A percentile compares a stretch with the other conserved stretches of the same genome.
phyloP scores from a whole-genome alignment of 1,139 yeast genomes.

The Kluyveromyces sp. region DNA sequence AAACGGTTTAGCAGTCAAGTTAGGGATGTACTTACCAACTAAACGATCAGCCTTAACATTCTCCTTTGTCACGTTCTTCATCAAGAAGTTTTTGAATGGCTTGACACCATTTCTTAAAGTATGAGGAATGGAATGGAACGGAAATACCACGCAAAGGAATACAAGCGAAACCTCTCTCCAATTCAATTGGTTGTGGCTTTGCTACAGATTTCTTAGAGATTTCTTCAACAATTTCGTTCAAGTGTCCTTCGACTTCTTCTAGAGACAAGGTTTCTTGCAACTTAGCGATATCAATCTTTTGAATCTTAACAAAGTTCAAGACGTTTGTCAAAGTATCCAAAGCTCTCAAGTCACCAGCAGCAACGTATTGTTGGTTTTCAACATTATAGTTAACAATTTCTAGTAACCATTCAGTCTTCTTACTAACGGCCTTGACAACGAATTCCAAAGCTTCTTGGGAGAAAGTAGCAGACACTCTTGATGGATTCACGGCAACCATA shows the following conservation, averaged over 20 bases:
- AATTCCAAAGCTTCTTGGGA: constrained; percentile 89
- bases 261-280: constrained; percentile 73
- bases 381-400: constrained; percentile 98
- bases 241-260: constrained; percentile 82
- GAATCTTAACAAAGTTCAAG: constrained; percentile 81
- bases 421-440: constrained; percentile 83
- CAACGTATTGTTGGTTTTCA: constrained; percentile 95
- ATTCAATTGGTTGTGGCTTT: constrained; percentile 92
- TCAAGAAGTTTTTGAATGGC: constrained; percentile 96
- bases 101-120: constrained; percentile 97
- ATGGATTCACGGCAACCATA: constrained; percentile 98
- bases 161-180: constrained; percentile 96
- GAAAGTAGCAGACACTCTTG: constrained; percentile 83
- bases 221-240: constrained; percentile 80
- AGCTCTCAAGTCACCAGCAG: constrained; percentile 97
- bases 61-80: constrained; percentile 90
- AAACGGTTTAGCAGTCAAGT: constrained; percentile 96
- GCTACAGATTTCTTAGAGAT: constrained; percentile 71
- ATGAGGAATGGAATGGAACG: constrained; percentile 98
- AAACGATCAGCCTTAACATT: constrained; percentile 92
- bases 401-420: constrained; percentile 83
- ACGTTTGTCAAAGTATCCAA: constrained; percentile 91
- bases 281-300: constrained; percentile 88
- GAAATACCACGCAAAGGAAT: constrained; percentile 97
- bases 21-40: constrained; percentile 93